Evolutionary conservation across 352 stramenopile species (phyloP).

Genomic region (Halophytophthora batemanensis): DNA sequence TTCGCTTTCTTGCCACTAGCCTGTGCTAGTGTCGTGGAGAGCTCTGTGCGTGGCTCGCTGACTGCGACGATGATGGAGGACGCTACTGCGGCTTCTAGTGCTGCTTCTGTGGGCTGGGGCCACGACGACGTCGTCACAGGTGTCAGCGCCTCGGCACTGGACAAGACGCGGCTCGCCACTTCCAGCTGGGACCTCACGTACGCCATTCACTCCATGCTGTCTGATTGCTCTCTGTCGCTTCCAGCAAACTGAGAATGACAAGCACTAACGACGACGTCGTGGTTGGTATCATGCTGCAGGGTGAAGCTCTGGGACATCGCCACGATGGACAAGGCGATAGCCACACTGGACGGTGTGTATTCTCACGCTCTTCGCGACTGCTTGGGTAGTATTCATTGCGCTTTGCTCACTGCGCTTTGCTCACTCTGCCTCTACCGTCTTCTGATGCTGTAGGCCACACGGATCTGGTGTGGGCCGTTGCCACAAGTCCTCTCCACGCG

Average conservation of each 20-base stretch:
- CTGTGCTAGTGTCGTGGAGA: not conserved
- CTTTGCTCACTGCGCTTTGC: not conserved
- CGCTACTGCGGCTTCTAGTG: too few relatives aligned
- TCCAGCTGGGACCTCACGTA: conserved; percentile 75
- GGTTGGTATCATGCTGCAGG: too few relatives aligned
- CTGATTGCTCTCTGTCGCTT: not conserved
- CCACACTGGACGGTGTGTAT: conserved; percentile 60
- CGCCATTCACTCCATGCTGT: conserved; percentile 5
- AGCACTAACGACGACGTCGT: too few relatives aligned
- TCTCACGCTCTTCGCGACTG: too few relatives aligned
- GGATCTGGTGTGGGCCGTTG: conserved; percentile 73
- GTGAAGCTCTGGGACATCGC: conserved; percentile 78
- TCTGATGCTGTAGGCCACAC: conserved; percentile 41
- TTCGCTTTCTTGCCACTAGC: conserved; percentile 38
- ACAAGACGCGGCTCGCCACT: conserved; percentile 45
- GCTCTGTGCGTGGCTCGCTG: too few relatives aligned
- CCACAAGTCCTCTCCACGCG: conserved; percentile 38
- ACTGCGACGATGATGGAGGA: too few relatives aligned
- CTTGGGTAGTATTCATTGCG: too few relatives aligned
- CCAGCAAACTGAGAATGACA: too few relatives aligned
- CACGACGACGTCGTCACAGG: conserved; percentile 75
- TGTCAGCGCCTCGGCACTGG: conserved; percentile 38
- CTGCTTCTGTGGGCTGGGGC: conserved; percentile 19
- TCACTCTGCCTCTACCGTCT: not conserved
- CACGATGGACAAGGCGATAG: conserved; percentile 40